Evolutionary conservation across 2,329 filamentous ascomycete genomes (phyloP), one percentile per base, ranked within the genome.

Genomic region (Knoxdaviesia capensis): DNA sequence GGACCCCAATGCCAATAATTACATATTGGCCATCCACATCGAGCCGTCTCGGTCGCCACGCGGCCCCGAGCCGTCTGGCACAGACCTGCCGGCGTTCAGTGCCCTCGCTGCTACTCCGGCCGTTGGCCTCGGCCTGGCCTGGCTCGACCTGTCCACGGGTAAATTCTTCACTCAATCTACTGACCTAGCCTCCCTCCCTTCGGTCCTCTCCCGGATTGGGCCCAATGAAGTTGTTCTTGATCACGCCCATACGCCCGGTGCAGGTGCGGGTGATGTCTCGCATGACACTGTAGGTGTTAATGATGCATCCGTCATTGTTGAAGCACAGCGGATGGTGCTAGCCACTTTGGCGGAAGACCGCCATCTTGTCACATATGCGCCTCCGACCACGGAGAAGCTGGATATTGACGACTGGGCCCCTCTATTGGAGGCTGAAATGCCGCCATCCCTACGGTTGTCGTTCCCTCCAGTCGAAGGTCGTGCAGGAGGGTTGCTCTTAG

Each of bases 131-230:
- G 90, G 90, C 3, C 63, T 98, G 40, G 83, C 90, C 36, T 98
- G 90, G 90, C 65, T 96, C 39, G 90, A 98, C 58, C 62, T 96
- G 30, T 94, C 90, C 6, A 98, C 90, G 3, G 90, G 90, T 9
- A 82, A 88, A 51, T 98, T 98, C 59, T 85, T 77, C 52, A 94
- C 86, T 0, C 86, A 96, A 54, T 65, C 65, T 11, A 78, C 81
- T 1, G 77, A 77, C 20, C 59, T 87, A 6, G 64, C 71, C 40
- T 76, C 77, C 43, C 62, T 98, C 5, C 68, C 82, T n/a, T 85
- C 87, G 7, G 76, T 81, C 20, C 65, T 96, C 41, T 81, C 87
- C 31, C 77, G 88, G 30, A 80, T 96, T 47, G 74, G 75, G 11
- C 86, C 90, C 1, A 71, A 80, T 38, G 90, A 98, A 56, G 77